Percentiles rank a stretch among this genome's conserved stretches.
Evolutionary conservation across 345 rosid species (phyloP).

Genomic region (Eucalyptus regnans): DNA sequence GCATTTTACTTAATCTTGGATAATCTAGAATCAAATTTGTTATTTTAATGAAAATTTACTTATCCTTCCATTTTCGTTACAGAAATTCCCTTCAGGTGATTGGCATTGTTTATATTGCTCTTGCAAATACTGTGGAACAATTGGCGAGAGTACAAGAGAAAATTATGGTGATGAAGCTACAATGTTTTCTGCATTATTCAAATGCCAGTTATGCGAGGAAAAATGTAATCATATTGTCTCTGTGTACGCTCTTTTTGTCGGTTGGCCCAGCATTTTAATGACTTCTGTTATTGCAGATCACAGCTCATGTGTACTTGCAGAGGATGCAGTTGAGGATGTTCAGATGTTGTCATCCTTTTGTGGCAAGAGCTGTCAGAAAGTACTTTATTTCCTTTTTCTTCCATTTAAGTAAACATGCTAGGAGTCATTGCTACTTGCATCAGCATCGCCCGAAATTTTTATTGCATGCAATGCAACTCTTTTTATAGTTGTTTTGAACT

Average conservation of each 20-base stretch:
- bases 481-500: not conserved
- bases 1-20: not conserved
- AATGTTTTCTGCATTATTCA: constrained; percentile 8
- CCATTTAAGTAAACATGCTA: not conserved
- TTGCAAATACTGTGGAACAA: constrained; percentile 72
- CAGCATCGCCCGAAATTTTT: not conserved
- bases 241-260: not conserved
- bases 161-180: constrained; percentile 6
- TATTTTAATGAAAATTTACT: not conserved
- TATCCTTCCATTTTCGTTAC: constrained; percentile 9
- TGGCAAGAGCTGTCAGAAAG: constrained; percentile 81
- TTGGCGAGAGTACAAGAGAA: constrained; percentile 17
- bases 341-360: constrained; percentile 35
- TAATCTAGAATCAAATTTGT: not conserved
- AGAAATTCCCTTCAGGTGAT: constrained; percentile 76
- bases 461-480: not conserved
- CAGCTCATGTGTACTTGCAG: constrained; percentile 31
- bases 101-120: constrained; percentile 89
- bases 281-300: constrained; percentile 53
- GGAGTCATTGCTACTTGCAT: not conserved
- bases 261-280: not conserved
- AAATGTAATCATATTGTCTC: constrained; percentile 42
- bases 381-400: constrained; percentile 6
- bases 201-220: constrained; percentile 64
- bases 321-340: constrained; percentile 16